phyloP scores from a whole-genome alignment of 2,329 filamentous ascomycete species.

The Sporothrix schenckii region DNA sequence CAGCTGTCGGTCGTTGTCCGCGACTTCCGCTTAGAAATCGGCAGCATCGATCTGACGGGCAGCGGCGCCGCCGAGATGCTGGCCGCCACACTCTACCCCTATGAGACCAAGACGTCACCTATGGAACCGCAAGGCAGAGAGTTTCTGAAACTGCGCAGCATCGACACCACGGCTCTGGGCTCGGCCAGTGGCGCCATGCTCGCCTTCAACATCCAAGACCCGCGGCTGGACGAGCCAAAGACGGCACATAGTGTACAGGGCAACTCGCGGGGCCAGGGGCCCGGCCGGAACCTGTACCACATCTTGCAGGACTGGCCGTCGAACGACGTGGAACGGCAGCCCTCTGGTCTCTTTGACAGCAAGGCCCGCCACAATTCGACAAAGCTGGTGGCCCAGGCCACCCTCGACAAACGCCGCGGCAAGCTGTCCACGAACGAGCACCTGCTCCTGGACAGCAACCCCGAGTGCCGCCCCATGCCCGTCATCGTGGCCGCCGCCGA shows the following conservation, averaged over 20 bases:
- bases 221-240: conserved; percentile 76
- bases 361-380: conserved; percentile 66
- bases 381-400: conserved; percentile 72
- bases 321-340: conserved; percentile 43
- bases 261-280: neutral
- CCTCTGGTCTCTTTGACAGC: conserved; percentile 68
- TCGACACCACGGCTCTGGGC: conserved; percentile 68
- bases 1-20: conserved; percentile 65
- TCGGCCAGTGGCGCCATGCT: conserved; percentile 72
- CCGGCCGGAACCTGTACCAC: conserved; percentile 53
- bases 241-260: conserved; percentile 38
- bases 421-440: conserved; percentile 59
- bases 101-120: conserved; percentile 41
- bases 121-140: conserved; percentile 49
- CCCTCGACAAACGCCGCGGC: conserved; percentile 75
- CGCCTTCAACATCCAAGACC: conserved; percentile 74
- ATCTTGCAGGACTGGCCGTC: conserved; percentile 47
- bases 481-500: conserved; percentile 62
- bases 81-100: conserved; percentile 65
- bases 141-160: conserved; percentile 56
- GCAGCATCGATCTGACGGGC: conserved; percentile 60
- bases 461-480: conserved; percentile 75
- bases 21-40: conserved; percentile 69
- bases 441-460: conserved; percentile 53
- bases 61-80: conserved; percentile 81